Conservation (phyloP, 2,329 filamentous ascomycete species). For the Orbilia blumenaviensis region DNA sequence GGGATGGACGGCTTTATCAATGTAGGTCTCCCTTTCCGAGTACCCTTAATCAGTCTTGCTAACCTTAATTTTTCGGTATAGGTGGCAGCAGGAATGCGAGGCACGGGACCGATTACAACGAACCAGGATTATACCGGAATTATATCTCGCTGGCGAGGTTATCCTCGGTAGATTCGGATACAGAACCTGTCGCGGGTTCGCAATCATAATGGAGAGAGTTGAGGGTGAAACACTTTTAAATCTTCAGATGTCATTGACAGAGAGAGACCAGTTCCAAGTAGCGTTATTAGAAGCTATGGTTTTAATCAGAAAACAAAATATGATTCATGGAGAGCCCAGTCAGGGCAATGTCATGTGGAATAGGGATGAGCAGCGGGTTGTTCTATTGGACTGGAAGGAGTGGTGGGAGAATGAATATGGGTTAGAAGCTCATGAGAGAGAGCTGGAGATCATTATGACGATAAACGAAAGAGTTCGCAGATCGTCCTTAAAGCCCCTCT, state of each 20-base stretch:
- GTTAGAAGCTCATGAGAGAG: constrained; percentile 27
- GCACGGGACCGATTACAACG: constrained; percentile 16
- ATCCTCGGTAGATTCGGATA: constrained; percentile 23
- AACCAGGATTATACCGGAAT: constrained; percentile 17
- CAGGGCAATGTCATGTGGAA: constrained; percentile 36
- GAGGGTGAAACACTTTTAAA: constrained; percentile 20
- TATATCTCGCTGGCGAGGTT: constrained; percentile 30
- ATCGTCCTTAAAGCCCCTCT: constrained; percentile 6
- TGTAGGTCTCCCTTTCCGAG: not conserved
- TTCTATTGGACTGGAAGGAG: constrained; percentile 38
- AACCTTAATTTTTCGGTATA: not conserved
- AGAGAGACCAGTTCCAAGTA: constrained; percentile 15
- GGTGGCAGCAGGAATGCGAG: constrained; percentile 45
- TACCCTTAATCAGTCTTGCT: not conserved
- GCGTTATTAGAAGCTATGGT: constrained; percentile 29
- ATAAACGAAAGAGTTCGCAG: constrained; percentile 1
- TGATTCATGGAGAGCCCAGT: constrained; percentile 34
- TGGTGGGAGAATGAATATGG: constrained; percentile 47
- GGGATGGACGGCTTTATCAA: constrained; percentile 22
- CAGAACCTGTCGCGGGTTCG: constrained; percentile 27
- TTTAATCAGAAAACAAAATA: constrained; percentile 20
- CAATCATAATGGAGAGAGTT: constrained; percentile 36
- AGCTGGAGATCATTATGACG: constrained; percentile 32
- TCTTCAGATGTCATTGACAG: constrained; percentile 4
- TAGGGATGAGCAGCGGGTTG: not conserved